phyloP scores from a whole-genome alignment of 805 yeast species.

The Teunomyces funiuensis region DNA sequence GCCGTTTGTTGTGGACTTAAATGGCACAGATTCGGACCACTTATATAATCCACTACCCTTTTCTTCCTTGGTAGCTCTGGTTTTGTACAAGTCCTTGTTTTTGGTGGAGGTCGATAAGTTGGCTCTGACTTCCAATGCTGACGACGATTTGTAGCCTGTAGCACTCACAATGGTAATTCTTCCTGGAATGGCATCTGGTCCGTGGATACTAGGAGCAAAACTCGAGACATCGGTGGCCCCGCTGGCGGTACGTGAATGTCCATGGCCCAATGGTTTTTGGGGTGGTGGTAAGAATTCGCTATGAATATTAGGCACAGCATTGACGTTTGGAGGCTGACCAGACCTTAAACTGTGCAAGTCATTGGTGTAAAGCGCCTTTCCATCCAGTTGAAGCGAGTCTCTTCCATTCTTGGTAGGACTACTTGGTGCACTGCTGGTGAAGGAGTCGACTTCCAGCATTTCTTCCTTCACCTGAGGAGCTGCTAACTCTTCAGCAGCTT shows the following conservation, averaged over 20 bases:
- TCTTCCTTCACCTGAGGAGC: constrained; percentile 2
- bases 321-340: constrained; percentile 16
- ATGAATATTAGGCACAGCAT: constrained; percentile 33
- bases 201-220: constrained; percentile 34
- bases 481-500: not conserved
- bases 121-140: constrained; percentile 51
- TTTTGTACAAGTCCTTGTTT: constrained; percentile 61
- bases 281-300: constrained; percentile 39
- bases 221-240: constrained; percentile 33
- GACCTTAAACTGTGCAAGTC: constrained; percentile 41
- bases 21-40: constrained; percentile 66
- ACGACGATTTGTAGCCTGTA: constrained; percentile 35
- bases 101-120: constrained; percentile 45
- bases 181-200: constrained; percentile 50
- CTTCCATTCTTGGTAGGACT: constrained; percentile 6
- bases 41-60: constrained; percentile 42
- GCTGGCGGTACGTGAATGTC: constrained; percentile 22
- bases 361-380: constrained; percentile 17
- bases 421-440: not conserved
- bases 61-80: constrained; percentile 54
- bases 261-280: constrained; percentile 27
- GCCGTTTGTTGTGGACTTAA: constrained; percentile 65
- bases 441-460: constrained; percentile 7
- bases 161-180: constrained; percentile 52
- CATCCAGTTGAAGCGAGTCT: constrained; percentile 4